These are phyloP conservation scores for Plenodomus tracheiphilus DNA, from an alignment of 2,329 filamentous ascomycete genomes.

Conservation along the genomic window DNA sequence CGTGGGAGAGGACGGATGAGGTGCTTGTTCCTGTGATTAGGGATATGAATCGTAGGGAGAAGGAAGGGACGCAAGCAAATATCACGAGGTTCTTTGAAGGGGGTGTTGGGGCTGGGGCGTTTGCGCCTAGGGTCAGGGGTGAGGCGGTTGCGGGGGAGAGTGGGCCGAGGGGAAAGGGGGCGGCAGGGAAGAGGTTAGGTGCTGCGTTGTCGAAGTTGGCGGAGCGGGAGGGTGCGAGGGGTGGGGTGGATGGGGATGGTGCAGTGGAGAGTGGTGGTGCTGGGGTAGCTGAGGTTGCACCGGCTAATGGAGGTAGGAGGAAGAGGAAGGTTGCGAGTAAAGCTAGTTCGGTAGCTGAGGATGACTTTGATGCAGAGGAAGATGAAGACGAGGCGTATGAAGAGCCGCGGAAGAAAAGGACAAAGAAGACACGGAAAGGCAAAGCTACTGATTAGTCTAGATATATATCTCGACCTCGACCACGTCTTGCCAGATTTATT, in stretches of 20 bases:
- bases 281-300: slow-evolving; percentile 10
- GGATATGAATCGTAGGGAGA: slow-evolving; percentile 88
- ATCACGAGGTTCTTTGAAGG: slow-evolving; percentile 93
- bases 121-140: slow-evolving; percentile 68
- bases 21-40: slow-evolving; percentile 92
- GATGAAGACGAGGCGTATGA: slow-evolving; percentile 28
- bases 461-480: no score
- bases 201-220: slow-evolving; percentile 37
- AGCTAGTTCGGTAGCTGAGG: slow-evolving; percentile 10
- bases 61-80: slow-evolving; percentile 92
- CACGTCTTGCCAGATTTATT: no score
- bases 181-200: slow-evolving; percentile 39
- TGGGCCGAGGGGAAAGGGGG: slow-evolving; percentile 33
- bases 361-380: slow-evolving; percentile 22
- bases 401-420: slow-evolving; percentile 36
- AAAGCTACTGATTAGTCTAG: slow-evolving; percentile 5
- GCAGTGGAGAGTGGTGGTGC: slow-evolving; percentile 22
- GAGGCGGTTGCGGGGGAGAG: slow-evolving; percentile 43
- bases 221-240: slow-evolving; percentile 31
- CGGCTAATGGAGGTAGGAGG: slow-evolving; percentile 10
- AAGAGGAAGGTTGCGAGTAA: slow-evolving; percentile 26
- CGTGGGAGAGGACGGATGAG: slow-evolving; percentile 88
- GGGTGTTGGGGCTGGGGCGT: slow-evolving; percentile 69
- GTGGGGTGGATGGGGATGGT: slow-evolving; percentile 23
- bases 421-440: slow-evolving; percentile 17